Percentiles rank a stretch among this genome's conserved stretches.
Conservation (phyloP, 2,329 filamentous ascomycete species). For the Aspergillus melleus region DNA sequence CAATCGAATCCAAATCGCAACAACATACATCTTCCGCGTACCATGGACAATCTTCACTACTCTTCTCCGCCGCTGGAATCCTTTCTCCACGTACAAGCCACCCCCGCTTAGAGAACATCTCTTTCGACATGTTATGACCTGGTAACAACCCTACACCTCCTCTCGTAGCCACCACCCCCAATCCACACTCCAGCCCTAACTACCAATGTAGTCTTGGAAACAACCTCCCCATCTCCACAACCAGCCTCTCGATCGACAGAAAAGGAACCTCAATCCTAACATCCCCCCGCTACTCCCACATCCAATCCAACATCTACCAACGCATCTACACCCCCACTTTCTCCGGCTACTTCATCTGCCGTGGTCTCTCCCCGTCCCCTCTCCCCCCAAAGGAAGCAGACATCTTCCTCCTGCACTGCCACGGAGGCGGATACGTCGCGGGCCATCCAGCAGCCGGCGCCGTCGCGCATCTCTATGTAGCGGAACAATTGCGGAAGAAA, state of each 20-base stretch:
- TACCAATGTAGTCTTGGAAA: conserved; percentile 12
- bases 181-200: too few species aligned
- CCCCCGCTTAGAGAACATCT: conserved; percentile 15
- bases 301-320: conserved; percentile 11
- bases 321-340: conserved; percentile 5
- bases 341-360: conserved; percentile 17
- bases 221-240: conserved; percentile 11
- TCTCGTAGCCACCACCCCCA: too few species aligned
- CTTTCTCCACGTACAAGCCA: conserved; percentile 13
- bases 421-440: conserved; percentile 22
- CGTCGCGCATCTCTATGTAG: conserved; percentile 19
- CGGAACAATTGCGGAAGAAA: conserved; percentile 18
- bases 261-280: conserved; percentile 3
- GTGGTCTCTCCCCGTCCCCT: conserved; percentile 5
- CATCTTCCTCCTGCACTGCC: conserved; percentile 21
- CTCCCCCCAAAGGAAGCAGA: conserved; percentile 13
- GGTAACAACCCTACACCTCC: conserved; percentile 1
- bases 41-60: conserved; percentile 17
- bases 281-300: conserved; percentile 13
- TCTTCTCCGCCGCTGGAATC: conserved; percentile 13
- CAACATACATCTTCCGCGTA: conserved; percentile 11
- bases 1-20: conserved; percentile 7
- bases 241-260: conserved; percentile 5
- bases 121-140: conserved; percentile 20
- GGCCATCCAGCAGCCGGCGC: conserved; percentile 18